phyloP scores from a whole-genome alignment of 2,329 filamentous ascomycete genomes.

The Rhynchosporium agropyri region DNA sequence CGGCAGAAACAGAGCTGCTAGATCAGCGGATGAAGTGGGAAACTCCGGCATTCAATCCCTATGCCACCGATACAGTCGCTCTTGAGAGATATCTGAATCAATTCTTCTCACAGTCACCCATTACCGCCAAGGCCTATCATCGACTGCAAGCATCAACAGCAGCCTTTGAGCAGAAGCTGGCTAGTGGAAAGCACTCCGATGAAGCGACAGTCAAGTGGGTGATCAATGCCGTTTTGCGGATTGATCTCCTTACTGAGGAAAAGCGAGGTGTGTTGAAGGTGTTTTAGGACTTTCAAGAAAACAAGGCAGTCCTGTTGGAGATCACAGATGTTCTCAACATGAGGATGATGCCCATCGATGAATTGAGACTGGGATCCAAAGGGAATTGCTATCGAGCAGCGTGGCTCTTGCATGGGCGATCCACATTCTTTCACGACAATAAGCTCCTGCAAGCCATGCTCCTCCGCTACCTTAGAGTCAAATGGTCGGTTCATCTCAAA shows the following conservation, averaged over 20 bases:
- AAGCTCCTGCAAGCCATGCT: constrained; percentile 58
- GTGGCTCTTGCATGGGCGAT: constrained; percentile 59
- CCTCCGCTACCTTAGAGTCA: constrained; percentile 54
- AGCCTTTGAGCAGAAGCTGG: constrained; percentile 40
- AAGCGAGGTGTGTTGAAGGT: constrained; percentile 46
- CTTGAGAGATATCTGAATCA: constrained; percentile 53
- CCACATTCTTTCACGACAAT: constrained; percentile 61
- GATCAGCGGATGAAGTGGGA: constrained; percentile 58
- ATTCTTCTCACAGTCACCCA: constrained; percentile 50
- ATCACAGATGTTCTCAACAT: constrained; percentile 61
- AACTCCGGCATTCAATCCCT: constrained; percentile 52
- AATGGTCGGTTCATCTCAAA: constrained; percentile 52
- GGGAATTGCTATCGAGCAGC: constrained; percentile 52
- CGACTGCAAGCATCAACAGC: constrained; percentile 45
- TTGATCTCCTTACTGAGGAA: constrained; percentile 54
- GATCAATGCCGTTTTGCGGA: constrained; percentile 51
- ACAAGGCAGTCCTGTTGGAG: constrained; percentile 53
- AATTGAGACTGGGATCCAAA: constrained; percentile 53
- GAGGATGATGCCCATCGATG: constrained; percentile 51
- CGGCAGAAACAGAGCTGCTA: constrained; percentile 57
- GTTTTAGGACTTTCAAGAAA: constrained; percentile 53
- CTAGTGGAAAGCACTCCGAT: constrained; percentile 44
- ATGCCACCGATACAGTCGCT: constrained; percentile 47
- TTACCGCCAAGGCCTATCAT: constrained; percentile 47
- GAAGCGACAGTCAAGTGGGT: constrained; percentile 46